Evolutionary conservation across 2,329 filamentous ascomycete species (phyloP), one percentile per base, ranked within the genome.

Genomic region (Pezicula radicicola): DNA sequence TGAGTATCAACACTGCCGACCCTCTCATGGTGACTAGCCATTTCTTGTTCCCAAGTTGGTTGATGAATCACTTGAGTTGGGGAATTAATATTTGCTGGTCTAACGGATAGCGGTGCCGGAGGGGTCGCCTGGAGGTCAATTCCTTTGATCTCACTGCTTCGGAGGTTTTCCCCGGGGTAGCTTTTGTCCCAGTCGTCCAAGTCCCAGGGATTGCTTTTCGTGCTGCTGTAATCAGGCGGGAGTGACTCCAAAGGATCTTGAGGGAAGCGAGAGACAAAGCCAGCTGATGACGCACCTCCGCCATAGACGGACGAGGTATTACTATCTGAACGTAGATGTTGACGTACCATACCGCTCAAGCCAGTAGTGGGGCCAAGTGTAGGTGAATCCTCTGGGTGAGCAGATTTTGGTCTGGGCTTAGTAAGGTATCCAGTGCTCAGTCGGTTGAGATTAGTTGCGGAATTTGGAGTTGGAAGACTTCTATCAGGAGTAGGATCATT

Each of bases 321-420:
- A 70, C 93, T 97, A 57, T 87, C 84, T 33, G 84, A 84, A 47
- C 94, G 84, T 39, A 97, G 73, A 73, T 97, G 94, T 55, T 92
- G 87, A 30, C 88, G 84, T 43, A 96, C 85, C 75, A 96, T 81
- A 2, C 88, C 88, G 62, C 87, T 93, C 15, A 97, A 75, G 1
- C 89, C 91, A 16, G 73, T 72, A 15, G 75, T 75, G 0, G 88
- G 86, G 2, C 88, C 88, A 6, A 96, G 72, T 0, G 90, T 95
- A 1, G 92, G 91, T 0, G 91, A 96, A 62, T 96, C 90, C 4
- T 53, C 55, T 35, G 61, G 58, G 21, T 49, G 42, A 12, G 51
- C 48, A 27, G 50, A 19, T 19, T 40, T 50, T 18, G 37, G 27
- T 33, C 25, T 10, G 9, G 25, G 40, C 28, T 39, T 41, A 2